Conservation (phyloP, 192 early-diverging fungal genomes). For the Lobosporangium transversale region DNA sequence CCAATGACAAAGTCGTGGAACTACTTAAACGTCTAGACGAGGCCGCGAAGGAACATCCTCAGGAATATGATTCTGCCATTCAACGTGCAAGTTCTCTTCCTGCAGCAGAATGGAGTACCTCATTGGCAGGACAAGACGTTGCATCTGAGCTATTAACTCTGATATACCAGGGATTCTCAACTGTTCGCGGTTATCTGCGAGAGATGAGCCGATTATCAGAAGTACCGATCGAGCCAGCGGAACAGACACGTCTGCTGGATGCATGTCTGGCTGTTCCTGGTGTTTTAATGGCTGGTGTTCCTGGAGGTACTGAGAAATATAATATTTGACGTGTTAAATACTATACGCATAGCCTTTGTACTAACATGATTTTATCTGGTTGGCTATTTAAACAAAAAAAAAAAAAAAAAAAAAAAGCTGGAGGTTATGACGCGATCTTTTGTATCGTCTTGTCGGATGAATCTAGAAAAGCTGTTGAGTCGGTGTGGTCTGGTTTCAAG, state of each 20-base stretch:
- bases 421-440: constrained; percentile 98
- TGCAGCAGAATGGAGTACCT: constrained; percentile 6
- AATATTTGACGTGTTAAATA: no score
- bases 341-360: no score
- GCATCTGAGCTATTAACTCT: constrained; percentile 28
- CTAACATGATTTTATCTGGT: neutral
- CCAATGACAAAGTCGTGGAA: constrained; percentile 69
- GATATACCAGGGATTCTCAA: constrained; percentile 52
- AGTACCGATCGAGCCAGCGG: constrained; percentile 90
- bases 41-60: constrained; percentile 30
- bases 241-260: constrained; percentile 90
- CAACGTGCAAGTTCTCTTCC: constrained; percentile 15
- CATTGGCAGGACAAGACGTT: constrained; percentile 22
- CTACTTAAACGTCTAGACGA: constrained; percentile 58
- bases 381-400: neutral
- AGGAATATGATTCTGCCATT: constrained; percentile 60
- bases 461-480: constrained; percentile 61
- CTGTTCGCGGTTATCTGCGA: constrained; percentile 74
- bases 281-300: constrained; percentile 92
- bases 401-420: constrained; percentile 64
- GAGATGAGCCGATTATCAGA: constrained; percentile 75
- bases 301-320: constrained; percentile 92
- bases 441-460: constrained; percentile 74
- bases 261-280: constrained; percentile 82
- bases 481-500: constrained; percentile 74